Conservation (phyloP, 2,329 filamentous ascomycete species). For the Colletotrichum paranaense region DNA sequence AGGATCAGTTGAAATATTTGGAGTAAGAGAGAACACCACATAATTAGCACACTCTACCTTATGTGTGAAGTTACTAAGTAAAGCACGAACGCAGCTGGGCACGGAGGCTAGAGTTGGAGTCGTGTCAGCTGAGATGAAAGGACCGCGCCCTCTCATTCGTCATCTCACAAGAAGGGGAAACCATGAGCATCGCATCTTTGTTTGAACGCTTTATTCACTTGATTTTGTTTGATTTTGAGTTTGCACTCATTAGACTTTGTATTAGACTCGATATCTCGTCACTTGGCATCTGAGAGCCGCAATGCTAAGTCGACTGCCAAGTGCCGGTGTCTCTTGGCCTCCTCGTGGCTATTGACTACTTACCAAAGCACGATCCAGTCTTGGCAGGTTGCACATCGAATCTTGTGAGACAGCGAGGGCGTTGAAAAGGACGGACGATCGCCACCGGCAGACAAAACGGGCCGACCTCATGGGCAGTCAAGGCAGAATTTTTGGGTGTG, state of each 20-base stretch:
- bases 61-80: background rate
- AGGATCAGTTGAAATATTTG: slow-evolving; percentile 5
- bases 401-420: background rate
- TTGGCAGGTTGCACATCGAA: slow-evolving; percentile 13
- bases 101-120: slow-evolving; percentile 6
- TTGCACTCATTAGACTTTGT: background rate
- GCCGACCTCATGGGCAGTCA: background rate
- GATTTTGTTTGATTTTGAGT: background rate
- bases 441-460: background rate
- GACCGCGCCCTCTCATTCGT: slow-evolving; percentile 1
- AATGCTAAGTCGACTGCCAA: slow-evolving; percentile 26
- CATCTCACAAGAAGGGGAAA: background rate
- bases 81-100: background rate
- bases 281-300: slow-evolving; percentile 24
- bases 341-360: slow-evolving; percentile 1
- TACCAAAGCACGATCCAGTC: background rate
- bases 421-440: background rate
- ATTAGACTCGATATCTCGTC: background rate
- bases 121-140: slow-evolving; percentile 1
- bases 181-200: background rate
- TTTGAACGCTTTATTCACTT: background rate
- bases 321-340: background rate
- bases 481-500: background rate
- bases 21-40: background rate
- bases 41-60: background rate